Evolutionary conservation across 495 filamentous ascomycete genomes (phyloP), one percentile per base, ranked within the genome.

Genomic region (Annulohypoxylon stygium): DNA sequence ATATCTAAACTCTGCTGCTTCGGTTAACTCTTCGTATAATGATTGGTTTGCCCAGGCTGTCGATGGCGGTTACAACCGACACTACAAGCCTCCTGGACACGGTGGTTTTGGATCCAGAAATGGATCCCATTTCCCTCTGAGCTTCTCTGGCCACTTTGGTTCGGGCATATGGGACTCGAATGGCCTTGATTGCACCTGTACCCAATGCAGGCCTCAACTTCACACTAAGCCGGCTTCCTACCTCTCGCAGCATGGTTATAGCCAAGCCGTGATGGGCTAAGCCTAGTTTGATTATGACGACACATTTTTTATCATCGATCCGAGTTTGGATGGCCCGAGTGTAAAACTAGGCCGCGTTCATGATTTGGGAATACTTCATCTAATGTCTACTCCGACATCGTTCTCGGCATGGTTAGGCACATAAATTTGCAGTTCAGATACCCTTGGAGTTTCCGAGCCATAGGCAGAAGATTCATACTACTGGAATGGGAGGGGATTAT

Each of bases 171-270:
- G 90, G 88, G 83, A 87, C 65, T 86, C 87, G 67, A 86, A 83
- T 43, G 86, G 86, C 51, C 85, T 86, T 33, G 92, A 90, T 18
- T 96, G 92, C 78, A 86, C 83, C 66, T 96, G 93, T 78, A 78
- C 82, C 54, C 87, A 89, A 61, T 95, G 93, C 79, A 81, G 83
- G 9, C 20, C 70, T 16, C 76, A 77, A 26, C 47, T 74, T 16
- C 90, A 78, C 61, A 76, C 88, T 68, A 87, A 90, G 65, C 78
- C 89, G 33, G 87, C 89, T 39, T 80, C 87, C 16, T 93, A 94
- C 76, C 89, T 93, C 75, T 87, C 87, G 76, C 82, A 85, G 54
- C 86, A 85, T 55, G 83, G 83, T 51, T 93, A 89, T 72, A 80
- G 89, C 18, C 92, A 92, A 79, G 83, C 92, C 23, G 89, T 91